Evolutionary conservation across 2,329 filamentous ascomycete species (phyloP).

Genomic region (Penicillium sp.): DNA sequence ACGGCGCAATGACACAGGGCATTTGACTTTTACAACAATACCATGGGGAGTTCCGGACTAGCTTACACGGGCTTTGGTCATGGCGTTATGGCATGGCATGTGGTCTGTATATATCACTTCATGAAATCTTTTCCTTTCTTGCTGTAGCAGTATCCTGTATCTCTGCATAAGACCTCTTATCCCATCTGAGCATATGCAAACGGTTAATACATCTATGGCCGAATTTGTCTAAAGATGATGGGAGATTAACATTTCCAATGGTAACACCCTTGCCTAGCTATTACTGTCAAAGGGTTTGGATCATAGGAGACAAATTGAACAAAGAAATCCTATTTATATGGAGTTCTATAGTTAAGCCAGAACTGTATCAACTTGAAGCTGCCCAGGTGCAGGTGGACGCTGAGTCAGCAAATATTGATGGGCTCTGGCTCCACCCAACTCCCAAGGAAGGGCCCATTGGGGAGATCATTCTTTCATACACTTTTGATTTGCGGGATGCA

Average conservation of each 20-base stretch:
- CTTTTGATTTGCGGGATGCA: conserved; percentile 9
- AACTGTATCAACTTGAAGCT: neutral
- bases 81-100: conserved; percentile 4
- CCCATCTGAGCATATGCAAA: conserved; percentile 41
- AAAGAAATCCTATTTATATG: neutral
- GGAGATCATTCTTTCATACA: conserved; percentile 5
- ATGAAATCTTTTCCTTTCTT: neutral
- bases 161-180: neutral
- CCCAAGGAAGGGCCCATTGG: conserved; percentile 4
- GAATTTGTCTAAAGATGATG: conserved; percentile 51
- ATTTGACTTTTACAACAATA: conserved; percentile 1
- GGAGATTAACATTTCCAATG: conserved; percentile 36
- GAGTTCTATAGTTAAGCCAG: neutral
- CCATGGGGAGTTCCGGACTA: conserved; percentile 14
- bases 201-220: conserved; percentile 31
- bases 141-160: neutral
- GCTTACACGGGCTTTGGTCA: neutral
- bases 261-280: conserved; percentile 13
- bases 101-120: neutral
- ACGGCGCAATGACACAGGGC: conserved; percentile 13
- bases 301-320: conserved; percentile 10
- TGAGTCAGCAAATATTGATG: neutral
- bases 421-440: neutral
- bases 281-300: conserved; percentile 6
- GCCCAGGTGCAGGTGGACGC: no score